Evolutionary conservation across 257 asterid genomes (phyloP), one percentile per base, ranked within the genome.

Genomic region (Coffea canephora): DNA sequence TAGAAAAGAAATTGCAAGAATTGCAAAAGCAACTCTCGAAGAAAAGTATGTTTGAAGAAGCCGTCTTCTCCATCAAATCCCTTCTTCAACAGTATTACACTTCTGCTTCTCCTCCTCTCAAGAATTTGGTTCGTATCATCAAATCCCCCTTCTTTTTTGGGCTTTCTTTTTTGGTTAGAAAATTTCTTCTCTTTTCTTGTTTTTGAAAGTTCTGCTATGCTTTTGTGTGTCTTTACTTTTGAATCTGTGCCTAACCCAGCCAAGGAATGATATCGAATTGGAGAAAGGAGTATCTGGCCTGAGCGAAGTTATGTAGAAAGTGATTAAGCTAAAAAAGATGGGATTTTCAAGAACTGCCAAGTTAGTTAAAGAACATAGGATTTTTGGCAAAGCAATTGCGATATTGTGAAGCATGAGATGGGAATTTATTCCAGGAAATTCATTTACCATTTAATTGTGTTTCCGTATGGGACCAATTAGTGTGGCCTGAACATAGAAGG

Each of bases 21-120:
- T 88, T 93, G 82, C 97, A 95, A 89, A 93, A 88, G 77, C 94
- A 89, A 82, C 89, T 95, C 16, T 89, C 84, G 49, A 93, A 94
- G 90, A 95, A 92, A 82, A 89, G 90, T 78, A 74, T 83, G 84
- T 95, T 95, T 54, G 99, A 95, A 89, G 97, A 87, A 79, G 89
- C 98, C 12, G 91, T 94, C 48, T 83, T 87, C 81, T 73, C 89
- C 45, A 87, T 91, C 85, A 84, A 90, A 89, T 88, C 97, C 77
- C 98, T 95, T 69, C 89, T 92, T 74, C 89, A 77, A 25, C 85
- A 91, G n/a, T 81, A 87, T 75, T 95, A 95, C 83, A 68, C 96
- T 18, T 87, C 95, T 71, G 93, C 96, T 83, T 87, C 98, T 27
- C 94, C 95, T 77, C 71, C 91, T 78, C 90, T 92, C 62, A 90